Evolutionary conservation across 768 basidiomycete genomes (phyloP), one percentile per base, ranked within the genome.

Genomic region (Galerina sulciceps): DNA sequence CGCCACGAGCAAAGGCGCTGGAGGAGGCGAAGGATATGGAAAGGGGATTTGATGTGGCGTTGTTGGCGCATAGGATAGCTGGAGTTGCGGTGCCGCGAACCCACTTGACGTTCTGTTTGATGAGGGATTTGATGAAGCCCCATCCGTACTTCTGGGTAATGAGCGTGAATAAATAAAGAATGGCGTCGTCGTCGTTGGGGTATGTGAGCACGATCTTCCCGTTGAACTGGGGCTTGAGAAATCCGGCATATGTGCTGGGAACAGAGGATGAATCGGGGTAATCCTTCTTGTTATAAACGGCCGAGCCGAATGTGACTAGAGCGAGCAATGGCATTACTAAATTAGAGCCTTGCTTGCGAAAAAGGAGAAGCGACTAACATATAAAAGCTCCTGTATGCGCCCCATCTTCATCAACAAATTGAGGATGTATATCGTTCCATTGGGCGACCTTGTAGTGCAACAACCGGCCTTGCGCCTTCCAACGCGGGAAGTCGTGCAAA

Each of bases 121-220:
- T 48, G 50, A 68, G 65, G 20, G 53, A 53, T 34, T 61, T 22
- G 57, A 67, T 50, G 50, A 59, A 62, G 18, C 53, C 45, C 63
- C 65, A 68, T 10, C 69, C 67, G 57, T 70, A 66, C 45, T 66
- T 62, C 11, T 60, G 31, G 48, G 61, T 55, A 60, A 70, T 68
- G 38, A 45, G 38, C 4, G 59, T 64, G 57, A 66, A 70, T 46
- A 70, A 63, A 45, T 63, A 70, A 43, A 70, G 65, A 23, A 70
- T 63, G 4, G 69, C 67, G 55, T 70, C 69, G 53, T 70, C 69
- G 57, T 70, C 69, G 59, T 70, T 70, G 35, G 69, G 69, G 47
- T 68, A 70, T 14, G 69, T 65, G 26, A 68, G 66, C 22, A 58
- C 55, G 45, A 68, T 58, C 10, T 61, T 58, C 37, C 58, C 55